phyloP scores from a whole-genome alignment of 1,284 basidiomycete genomes.

The Ustilago bromivora region DNA sequence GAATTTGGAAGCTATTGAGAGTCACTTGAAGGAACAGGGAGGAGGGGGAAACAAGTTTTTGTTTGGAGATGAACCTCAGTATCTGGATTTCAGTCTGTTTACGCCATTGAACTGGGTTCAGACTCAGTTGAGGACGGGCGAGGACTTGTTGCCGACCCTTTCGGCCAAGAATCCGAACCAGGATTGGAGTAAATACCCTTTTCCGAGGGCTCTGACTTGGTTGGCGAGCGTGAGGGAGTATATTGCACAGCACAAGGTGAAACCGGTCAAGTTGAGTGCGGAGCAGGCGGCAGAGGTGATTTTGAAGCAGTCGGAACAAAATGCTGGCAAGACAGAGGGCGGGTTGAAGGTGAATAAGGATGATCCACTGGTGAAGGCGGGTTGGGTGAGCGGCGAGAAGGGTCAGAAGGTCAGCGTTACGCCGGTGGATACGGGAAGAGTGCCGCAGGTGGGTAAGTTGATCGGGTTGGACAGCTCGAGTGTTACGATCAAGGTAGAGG shows the following conservation, averaged over 20 bases:
- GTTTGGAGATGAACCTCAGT: slow-evolving; percentile 28
- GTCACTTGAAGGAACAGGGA: slow-evolving; percentile 12
- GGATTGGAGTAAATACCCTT: slow-evolving; percentile 34
- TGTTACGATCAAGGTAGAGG: slow-evolving; percentile 34
- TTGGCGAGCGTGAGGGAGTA: slow-evolving; percentile 26
- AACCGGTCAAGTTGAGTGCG: slow-evolving; percentile 25
- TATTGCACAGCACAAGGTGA: slow-evolving; percentile 21
- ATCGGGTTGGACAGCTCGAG: slow-evolving; percentile 27
- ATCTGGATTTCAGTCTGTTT: slow-evolving; percentile 41
- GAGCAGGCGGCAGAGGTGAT: slow-evolving; percentile 33
- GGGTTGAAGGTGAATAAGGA: slow-evolving; percentile 15
- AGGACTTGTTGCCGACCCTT: slow-evolving; percentile 35
- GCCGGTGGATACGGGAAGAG: slow-evolving; percentile 43
- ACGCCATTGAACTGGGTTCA: slow-evolving; percentile 49
- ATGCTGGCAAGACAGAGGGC: slow-evolving; percentile 1
- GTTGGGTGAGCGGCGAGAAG: slow-evolving; percentile 42
- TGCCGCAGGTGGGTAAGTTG: slow-evolving; percentile 40
- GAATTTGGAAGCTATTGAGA: slow-evolving; percentile 34
- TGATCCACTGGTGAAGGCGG: slow-evolving; percentile 43
- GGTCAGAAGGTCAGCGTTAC: slow-evolving; percentile 43
- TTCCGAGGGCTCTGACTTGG: slow-evolving; percentile 35
- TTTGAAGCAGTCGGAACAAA: slow-evolving; percentile 13
- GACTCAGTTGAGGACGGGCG: slow-evolving; percentile 38
- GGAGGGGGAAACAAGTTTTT: slow-evolving; percentile 14
- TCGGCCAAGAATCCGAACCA: slow-evolving; percentile 15